Base-by-base conservation (phyloP, 2,329 filamentous ascomycete species). In the Pseudogymnoascus sp. region DNA sequence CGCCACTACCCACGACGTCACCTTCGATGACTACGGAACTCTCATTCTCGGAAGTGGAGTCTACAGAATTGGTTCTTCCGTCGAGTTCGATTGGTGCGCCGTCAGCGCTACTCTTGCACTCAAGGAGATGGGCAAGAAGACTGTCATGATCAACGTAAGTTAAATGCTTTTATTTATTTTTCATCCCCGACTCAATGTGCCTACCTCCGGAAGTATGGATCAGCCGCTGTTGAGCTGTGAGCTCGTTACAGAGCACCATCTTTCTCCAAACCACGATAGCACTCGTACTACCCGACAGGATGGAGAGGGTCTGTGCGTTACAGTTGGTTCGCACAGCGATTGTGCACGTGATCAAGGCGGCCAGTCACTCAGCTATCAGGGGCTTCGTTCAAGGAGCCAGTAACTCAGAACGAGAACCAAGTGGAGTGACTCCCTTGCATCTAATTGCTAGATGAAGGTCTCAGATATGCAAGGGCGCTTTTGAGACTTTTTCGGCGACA, bases 61-160 rank as follows among this genome's bases (percentile, higher is more conserved):
- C 19, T 99, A 99, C 82, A 85, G 94, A 72, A 99, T 97, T 71
- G 94, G 94, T 70, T 92, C 88, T 76, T 96, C 92, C 5, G 94
- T 99, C 58, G 94, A 99, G 75, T 99, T 99, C 71, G 92, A 99
- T 75, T 97, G 92, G 92, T 97, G 92, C 73, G 91, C 92, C 64
- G 91, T 96, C 63, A 94, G 91, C 70, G 89, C 91, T 64, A 92
- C 91, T 9, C 81, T 90, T 63, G 89, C 90, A 39, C 81, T 97
- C 64, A 84, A 86, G 68, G 79, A 86, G 63, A 90, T 95, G 80
- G 92, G 91, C 66, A 88, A 96, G 80, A 96, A 96, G 85, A 97
- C 94, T 28, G 85, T 96, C 61, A 95, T 97, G 90, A 94, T 99
- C 70, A 97, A 97, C 70, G 79, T 82, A 74, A 79, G 78, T 75